These are phyloP conservation scores for Megacollybia marginata DNA, from an alignment of 768 basidiomycete species.

Conservation along the genomic window DNA sequence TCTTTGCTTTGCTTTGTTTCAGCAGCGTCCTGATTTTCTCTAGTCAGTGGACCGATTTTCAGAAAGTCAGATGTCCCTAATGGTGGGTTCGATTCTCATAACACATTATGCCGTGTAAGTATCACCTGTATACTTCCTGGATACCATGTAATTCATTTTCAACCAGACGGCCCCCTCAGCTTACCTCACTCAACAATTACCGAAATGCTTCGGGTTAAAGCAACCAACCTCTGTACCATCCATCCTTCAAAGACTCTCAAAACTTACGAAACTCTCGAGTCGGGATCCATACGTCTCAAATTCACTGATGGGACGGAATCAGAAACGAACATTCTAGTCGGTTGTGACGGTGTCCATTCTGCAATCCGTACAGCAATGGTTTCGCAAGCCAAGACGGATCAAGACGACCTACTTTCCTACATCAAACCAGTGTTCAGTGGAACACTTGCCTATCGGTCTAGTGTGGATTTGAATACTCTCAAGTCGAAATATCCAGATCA, in stretches of 20 bases:
- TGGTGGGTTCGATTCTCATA: constrained; percentile 15
- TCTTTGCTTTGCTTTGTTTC: no score
- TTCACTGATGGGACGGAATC: no score
- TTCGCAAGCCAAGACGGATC: no score
- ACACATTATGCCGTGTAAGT: constrained; percentile 19
- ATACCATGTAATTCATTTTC: neutral
- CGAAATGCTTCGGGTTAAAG: constrained; percentile 15
- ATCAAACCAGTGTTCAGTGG: no score
- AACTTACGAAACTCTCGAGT: constrained; percentile 4
- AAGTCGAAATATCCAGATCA: no score
- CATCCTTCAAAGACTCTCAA: constrained; percentile 15
- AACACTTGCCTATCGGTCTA: no score
- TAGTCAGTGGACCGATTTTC: constrained; percentile 17
- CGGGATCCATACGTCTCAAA: constrained; percentile 9
- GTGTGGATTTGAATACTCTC: no score
- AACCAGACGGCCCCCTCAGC: constrained; percentile 15
- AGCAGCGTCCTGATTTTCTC: neutral
- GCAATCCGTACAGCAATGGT: constrained; percentile 13
- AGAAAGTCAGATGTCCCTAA: constrained; percentile 17
- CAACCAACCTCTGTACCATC: constrained; percentile 16
- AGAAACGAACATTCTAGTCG: no score
- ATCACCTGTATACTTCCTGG: neutral
- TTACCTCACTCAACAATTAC: constrained; percentile 15
- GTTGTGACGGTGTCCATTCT: no score
- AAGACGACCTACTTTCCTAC: no score